These are phyloP conservation scores for Hyphopichia fennica DNA, from an alignment of 1,139 yeast species.

Conservation along the genomic window DNA sequence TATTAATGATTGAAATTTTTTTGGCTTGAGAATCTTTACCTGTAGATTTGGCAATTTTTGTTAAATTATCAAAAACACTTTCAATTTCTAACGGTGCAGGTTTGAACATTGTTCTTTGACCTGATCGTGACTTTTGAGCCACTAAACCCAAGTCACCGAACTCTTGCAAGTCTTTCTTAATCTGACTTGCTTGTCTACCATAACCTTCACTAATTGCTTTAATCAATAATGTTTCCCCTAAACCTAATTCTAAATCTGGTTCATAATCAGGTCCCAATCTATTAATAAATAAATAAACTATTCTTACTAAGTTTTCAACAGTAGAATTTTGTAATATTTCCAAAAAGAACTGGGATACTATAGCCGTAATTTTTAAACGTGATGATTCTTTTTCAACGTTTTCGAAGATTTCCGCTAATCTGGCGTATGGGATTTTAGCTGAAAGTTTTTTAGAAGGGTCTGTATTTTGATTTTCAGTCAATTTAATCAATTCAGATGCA, in stretches of 20 bases:
- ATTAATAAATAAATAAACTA: slow-evolving; percentile 83
- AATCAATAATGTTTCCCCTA: slow-evolving; percentile 85
- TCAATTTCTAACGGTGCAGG: slow-evolving; percentile 78
- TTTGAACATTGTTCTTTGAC: slow-evolving; percentile 91
- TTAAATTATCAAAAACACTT: slow-evolving; percentile 70
- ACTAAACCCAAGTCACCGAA: slow-evolving; percentile 90
- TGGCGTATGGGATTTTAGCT: slow-evolving; percentile 55
- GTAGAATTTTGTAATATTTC: slow-evolving; percentile 55
- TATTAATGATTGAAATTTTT: slow-evolving; percentile 76
- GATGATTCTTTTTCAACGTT: slow-evolving; percentile 76
- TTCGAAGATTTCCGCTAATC: slow-evolving; percentile 69
- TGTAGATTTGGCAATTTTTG: slow-evolving; percentile 72
- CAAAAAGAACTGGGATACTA: slow-evolving; percentile 69
- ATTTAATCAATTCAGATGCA: slow-evolving; percentile 23
- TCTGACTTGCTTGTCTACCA: slow-evolving; percentile 71
- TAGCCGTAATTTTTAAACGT: slow-evolving; percentile 74
- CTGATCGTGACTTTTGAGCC: slow-evolving; percentile 79
- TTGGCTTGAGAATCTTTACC: slow-evolving; percentile 84
- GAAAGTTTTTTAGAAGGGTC: slow-evolving; percentile 8
- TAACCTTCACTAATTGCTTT: slow-evolving; percentile 91
- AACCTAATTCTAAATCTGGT: slow-evolving; percentile 81
- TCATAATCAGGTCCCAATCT: slow-evolving; percentile 94
- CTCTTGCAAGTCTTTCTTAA: slow-evolving; percentile 72
- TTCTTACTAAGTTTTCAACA: slow-evolving; percentile 61
- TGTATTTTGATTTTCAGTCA: slow-evolving; percentile 18